Conservation (phyloP, 108 stramenopile genomes). For the Fistulifera solaris region DNA sequence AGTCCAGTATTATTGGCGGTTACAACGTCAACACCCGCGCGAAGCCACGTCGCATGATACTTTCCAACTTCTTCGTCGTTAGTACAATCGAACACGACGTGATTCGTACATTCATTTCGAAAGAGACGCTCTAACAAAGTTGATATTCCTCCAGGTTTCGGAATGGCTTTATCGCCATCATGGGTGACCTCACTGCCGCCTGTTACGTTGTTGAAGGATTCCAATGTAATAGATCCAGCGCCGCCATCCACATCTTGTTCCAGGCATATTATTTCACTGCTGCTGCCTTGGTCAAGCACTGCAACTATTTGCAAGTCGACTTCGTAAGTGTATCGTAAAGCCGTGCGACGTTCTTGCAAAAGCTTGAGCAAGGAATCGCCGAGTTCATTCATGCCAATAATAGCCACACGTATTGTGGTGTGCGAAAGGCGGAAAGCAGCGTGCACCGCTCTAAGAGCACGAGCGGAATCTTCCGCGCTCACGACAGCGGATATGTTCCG, state of each 20-base stretch:
- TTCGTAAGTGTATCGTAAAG: slow-evolving; percentile 41
- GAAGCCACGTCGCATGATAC: slow-evolving; percentile 57
- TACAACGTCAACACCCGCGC: slow-evolving; percentile 49
- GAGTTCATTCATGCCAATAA: slow-evolving; percentile 59
- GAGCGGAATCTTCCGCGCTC: slow-evolving; percentile 39
- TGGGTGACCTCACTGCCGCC: not conserved
- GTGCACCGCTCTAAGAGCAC: slow-evolving; percentile 79
- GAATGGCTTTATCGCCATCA: not conserved
- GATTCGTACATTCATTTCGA: slow-evolving; percentile 38
- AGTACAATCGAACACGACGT: slow-evolving; percentile 65
- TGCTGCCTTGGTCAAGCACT: slow-evolving; percentile 24
- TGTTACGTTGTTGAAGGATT: slow-evolving; percentile 12
- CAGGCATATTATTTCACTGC: slow-evolving; percentile 19
- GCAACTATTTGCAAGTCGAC: slow-evolving; percentile 62
- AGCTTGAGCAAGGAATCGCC: slow-evolving; percentile 50
- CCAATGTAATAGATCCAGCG: slow-evolving; percentile 43
- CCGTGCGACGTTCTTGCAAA: slow-evolving; percentile 45
- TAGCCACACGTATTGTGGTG: slow-evolving; percentile 53
- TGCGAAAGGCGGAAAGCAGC: slow-evolving; percentile 74
- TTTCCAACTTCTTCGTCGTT: slow-evolving; percentile 37
- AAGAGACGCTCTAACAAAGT: slow-evolving; percentile 20
- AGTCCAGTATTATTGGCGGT: slow-evolving; percentile 75
- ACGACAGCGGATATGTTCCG: slow-evolving; percentile 84
- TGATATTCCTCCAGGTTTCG: slow-evolving; percentile 16
- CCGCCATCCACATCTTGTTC: slow-evolving; percentile 22